Evolutionary conservation across 352 stramenopile genomes (phyloP).

Genomic region (Thalassiosira mediterranea): DNA sequence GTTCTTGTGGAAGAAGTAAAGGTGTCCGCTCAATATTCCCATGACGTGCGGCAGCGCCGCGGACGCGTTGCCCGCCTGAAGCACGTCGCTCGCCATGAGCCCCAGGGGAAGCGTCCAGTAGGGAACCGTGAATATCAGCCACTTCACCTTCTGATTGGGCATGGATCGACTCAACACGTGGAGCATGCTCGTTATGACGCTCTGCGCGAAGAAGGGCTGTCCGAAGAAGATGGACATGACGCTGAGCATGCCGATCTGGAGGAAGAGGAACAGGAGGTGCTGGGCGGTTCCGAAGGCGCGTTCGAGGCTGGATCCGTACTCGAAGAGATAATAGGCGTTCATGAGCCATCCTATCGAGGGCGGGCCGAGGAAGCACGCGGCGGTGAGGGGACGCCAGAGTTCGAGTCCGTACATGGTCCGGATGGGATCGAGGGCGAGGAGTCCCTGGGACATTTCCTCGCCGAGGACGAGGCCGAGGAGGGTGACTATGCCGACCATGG

Average conservation of each 20-base stretch:
- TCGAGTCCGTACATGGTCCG: conserved; percentile 77
- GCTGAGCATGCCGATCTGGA: conserved; percentile 68
- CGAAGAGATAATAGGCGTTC: conserved; percentile 81
- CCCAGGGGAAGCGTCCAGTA: conserved; percentile 82
- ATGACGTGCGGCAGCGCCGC: conserved; percentile 78
- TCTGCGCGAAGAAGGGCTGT: conserved; percentile 76
- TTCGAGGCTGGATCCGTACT: conserved; percentile 82
- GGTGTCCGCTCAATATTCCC: conserved; percentile 82
- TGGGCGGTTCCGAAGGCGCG: conserved; percentile 75
- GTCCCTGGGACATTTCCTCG: conserved; percentile 75
- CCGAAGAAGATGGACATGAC: conserved; percentile 68
- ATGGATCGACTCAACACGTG: conserved; percentile 79
- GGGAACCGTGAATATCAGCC: conserved; percentile 82
- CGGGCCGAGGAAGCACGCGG: conserved; percentile 76
- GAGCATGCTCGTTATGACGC: conserved; percentile 82
- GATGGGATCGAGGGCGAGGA: conserved; percentile 79
- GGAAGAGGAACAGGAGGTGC: conserved; percentile 75
- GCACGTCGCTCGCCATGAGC: conserved; percentile 77
- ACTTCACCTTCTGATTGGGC: conserved; percentile 81
- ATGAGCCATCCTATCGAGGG: conserved; percentile 80
- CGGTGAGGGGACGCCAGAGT: conserved; percentile 80
- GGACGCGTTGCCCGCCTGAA: conserved; percentile 67
- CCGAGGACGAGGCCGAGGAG: conserved; percentile 75
- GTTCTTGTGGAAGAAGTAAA: conserved; percentile 82
- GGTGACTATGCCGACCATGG: conserved; percentile 71